Evolutionary conservation across 2,329 filamentous ascomycete species (phyloP), one percentile per base, ranked within the genome.

Genomic region (Paecilomyces sp.): DNA sequence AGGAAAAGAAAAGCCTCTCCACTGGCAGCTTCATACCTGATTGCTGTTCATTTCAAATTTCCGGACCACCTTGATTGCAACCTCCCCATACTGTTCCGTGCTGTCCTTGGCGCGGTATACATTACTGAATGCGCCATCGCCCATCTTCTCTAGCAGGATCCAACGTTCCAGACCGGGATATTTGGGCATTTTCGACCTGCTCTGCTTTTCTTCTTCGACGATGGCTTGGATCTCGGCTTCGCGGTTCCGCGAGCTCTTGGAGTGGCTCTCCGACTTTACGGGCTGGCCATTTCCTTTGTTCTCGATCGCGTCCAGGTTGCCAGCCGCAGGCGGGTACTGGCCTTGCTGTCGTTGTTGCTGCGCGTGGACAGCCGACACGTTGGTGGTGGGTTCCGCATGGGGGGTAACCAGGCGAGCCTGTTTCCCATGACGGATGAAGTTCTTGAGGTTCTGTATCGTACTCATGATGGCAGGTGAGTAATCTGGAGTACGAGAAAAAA

Each of bases 11-110:
- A 64, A 69, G 69, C 68, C 62, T 30, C 47, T 64, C 70, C 41
- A 52, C 55, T 57, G 61, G 56, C 51, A 59, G 33, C 66, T 69
- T 88, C 92, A 85, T 85, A 99, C 94, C 91, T 97, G 94, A 82
- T 89, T 92, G 66, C 88, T 92, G 79, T 96, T 97, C 91, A 99
- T 97, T 79, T 99, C 94, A 74, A 91, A 97, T 79, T 97, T 97
- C 72, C 94, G 89, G 64, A 99, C 94, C 57, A 99, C 94, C 77
- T 99, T 99, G 83, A 99, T 97, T 67, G 93, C 94, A 34, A 94
- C 92, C 73, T 97, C 88, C 65, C 85, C 86, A 63, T 85, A 84
- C 63, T 87, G 81, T 50, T 90, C 89, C 5, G 86, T 83, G 54
- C 76, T 82, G 74, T 99, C 94, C 66, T 83, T 85, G 41, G 94